Evolutionary conservation across 257 asterid genomes (phyloP).

Genomic region (Cruciata laevipes): DNA sequence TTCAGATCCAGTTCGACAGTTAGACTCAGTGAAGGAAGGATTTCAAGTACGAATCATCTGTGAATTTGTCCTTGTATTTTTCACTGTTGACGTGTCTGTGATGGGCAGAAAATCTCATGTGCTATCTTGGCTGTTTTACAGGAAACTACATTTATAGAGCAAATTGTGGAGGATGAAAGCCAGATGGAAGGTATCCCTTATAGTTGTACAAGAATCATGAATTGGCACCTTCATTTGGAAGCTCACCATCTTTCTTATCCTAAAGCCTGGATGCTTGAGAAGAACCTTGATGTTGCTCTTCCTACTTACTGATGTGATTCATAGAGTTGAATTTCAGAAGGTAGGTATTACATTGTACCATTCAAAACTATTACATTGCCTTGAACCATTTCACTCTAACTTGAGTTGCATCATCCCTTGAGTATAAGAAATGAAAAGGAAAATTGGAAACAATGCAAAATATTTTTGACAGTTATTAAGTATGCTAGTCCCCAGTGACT

Average conservation of each 20-base stretch:
- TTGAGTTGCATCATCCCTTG: background rate
- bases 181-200: conserved; percentile 88
- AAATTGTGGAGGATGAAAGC: conserved; percentile 85
- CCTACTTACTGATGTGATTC: conserved; percentile 35
- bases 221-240: conserved; percentile 63
- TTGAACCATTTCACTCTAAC: background rate
- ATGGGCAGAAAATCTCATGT: background rate
- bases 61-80: background rate
- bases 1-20: conserved; percentile 63
- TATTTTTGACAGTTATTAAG: background rate
- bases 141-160: conserved; percentile 93
- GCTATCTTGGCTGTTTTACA: conserved; percentile 25
- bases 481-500: background rate
- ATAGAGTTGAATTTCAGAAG: conserved; percentile 2
- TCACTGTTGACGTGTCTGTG: background rate
- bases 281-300: conserved; percentile 53
- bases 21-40: conserved; percentile 88
- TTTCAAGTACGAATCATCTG: conserved; percentile 57
- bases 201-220: conserved; percentile 26
- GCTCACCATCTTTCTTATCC: conserved; percentile 50
- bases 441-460: too few species aligned
- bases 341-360: conserved; percentile 9
- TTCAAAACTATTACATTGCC: background rate
- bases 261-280: conserved; percentile 64
- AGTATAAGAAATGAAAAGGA: background rate